Evolutionary conservation across 208 protist species (phyloP).

Genomic region (Acanthamoeba sp.): DNA sequence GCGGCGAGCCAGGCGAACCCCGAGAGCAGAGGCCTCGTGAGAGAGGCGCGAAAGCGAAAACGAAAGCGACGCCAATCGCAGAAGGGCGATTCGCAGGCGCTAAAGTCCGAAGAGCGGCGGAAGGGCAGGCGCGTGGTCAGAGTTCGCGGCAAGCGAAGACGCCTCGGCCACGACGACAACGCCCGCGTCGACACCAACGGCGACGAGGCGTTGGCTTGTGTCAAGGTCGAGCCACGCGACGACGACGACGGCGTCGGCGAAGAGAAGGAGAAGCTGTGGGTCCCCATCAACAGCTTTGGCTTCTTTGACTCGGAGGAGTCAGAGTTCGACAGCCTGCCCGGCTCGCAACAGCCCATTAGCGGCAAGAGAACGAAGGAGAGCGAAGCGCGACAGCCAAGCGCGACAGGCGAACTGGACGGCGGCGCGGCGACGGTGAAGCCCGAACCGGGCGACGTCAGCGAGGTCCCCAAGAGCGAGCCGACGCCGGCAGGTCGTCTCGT

Average conservation of each 20-base stretch:
- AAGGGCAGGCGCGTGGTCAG: not conserved
- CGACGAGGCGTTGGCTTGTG: not conserved
- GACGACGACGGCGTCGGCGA: not conserved
- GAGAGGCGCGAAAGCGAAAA: not conserved
- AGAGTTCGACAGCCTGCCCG: not conserved
- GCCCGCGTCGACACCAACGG: not conserved
- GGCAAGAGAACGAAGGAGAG: not conserved
- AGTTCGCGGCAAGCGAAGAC: not conserved
- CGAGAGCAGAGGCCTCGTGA: too few species aligned
- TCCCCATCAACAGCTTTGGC: not conserved
- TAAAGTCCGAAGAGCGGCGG: not conserved
- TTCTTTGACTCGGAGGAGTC: not conserved
- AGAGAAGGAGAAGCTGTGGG: not conserved
- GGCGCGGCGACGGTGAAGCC: not conserved
- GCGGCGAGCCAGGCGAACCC: too few species aligned
- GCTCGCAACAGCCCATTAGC: not conserved
- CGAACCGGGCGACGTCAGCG: not conserved
- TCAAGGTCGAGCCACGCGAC: not conserved
- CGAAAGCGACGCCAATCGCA: not conserved
- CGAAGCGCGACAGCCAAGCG: not conserved
- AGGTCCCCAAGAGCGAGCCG: not conserved
- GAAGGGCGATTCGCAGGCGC: not conserved
- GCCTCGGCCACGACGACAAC: not conserved
- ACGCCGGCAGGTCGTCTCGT: not conserved
- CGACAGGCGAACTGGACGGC: not conserved